Evolutionary conservation across 2,329 filamentous ascomycete genomes (phyloP).

Genomic region (Trichoderma endophyticum): DNA sequence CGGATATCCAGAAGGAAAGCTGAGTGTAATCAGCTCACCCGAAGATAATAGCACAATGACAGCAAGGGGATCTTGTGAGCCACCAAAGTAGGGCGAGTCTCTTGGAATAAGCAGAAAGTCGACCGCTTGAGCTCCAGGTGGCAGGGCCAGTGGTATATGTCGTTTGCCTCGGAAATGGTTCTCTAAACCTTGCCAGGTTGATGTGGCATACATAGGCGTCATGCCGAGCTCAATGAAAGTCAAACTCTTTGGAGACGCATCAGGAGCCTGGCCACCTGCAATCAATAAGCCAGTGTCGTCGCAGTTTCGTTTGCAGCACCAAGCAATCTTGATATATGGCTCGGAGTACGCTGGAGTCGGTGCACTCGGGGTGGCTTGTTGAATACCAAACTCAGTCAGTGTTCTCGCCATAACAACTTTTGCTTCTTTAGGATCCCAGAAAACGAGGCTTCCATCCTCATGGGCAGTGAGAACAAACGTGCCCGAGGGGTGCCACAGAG

Average conservation of each 20-base stretch:
- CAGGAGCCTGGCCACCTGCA: slow-evolving; percentile 71
- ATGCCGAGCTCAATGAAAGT: slow-evolving; percentile 86
- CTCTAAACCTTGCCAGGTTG: slow-evolving; percentile 78
- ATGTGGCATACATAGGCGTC: slow-evolving; percentile 88
- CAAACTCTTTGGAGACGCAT: slow-evolving; percentile 68
- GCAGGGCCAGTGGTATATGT: slow-evolving; percentile 68
- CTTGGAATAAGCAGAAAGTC: slow-evolving; percentile 84
- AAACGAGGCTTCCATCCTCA: slow-evolving; percentile 85
- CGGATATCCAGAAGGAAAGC: slow-evolving; percentile 86
- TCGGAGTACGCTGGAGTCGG: slow-evolving; percentile 61
- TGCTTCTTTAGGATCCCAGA: slow-evolving; percentile 92
- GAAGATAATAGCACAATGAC: slow-evolving; percentile 76
- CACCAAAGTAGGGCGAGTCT: slow-evolving; percentile 77
- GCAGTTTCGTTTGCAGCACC: slow-evolving; percentile 92
- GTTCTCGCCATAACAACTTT: slow-evolving; percentile 80
- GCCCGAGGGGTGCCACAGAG: slow-evolving; percentile 91
- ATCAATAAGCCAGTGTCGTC: slow-evolving; percentile 90
- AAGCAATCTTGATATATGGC: slow-evolving; percentile 74
- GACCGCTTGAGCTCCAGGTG: slow-evolving; percentile 70
- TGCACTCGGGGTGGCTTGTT: slow-evolving; percentile 57
- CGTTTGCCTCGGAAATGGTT: slow-evolving; percentile 78
- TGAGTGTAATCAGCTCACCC: slow-evolving; percentile 84
- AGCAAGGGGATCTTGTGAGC: slow-evolving; percentile 87
- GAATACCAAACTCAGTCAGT: slow-evolving; percentile 68
- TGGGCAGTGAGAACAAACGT: slow-evolving; percentile 84